Base-by-base conservation (phyloP, 768 basidiomycete genomes). In the Kwoniella botswanensis region DNA sequence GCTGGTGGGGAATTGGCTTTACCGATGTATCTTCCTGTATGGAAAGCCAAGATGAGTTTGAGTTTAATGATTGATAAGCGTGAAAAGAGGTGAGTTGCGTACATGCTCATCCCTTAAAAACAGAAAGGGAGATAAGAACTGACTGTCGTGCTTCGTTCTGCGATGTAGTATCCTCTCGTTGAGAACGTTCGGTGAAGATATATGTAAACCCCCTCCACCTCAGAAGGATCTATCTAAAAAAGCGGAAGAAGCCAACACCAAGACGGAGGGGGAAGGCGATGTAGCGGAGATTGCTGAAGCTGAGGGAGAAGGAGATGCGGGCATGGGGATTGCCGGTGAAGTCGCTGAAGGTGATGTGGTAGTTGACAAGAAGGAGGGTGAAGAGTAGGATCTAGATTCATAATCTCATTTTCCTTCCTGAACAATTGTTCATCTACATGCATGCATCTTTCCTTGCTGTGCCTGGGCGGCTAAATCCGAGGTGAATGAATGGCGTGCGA, bases 31-130 rank as follows among this genome's bases (percentile, higher is more conserved):
- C 85, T 98, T n/a, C 96, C 97, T 0, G 87, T 98, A 63, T 98
- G 96, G 97, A 94, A 93, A 84, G 94, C 93, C 2, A 91, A 90
- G 69, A 89, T 90, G 13, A 96, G 94, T 0, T 81, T 96, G 63
- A 89, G 91, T 0, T 86, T 98, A 68, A 94, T 98, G 93, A 89
- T 97, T 65, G 94, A 98, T 84, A 99, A 98, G 84, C 92, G 92
- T 79, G 93, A 94, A 26, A 98, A 98, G 85, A 93, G 91, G 95
- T 93, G 55, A 12, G 86, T 42, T 43, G 70, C 46, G 63, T 52
- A 35, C 60, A 13, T 22, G n/a, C 3, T 35, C 4, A 21, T 46
- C 29, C 42, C 18, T 5, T 65, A 21, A 24, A 29, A 46, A 59
- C 62, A 65, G 11, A 21, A 52, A 17, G 15, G 15, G 50, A 52